Conservation (phyloP, 495 filamentous ascomycete genomes). For the Penicillium bialowiezense region DNA sequence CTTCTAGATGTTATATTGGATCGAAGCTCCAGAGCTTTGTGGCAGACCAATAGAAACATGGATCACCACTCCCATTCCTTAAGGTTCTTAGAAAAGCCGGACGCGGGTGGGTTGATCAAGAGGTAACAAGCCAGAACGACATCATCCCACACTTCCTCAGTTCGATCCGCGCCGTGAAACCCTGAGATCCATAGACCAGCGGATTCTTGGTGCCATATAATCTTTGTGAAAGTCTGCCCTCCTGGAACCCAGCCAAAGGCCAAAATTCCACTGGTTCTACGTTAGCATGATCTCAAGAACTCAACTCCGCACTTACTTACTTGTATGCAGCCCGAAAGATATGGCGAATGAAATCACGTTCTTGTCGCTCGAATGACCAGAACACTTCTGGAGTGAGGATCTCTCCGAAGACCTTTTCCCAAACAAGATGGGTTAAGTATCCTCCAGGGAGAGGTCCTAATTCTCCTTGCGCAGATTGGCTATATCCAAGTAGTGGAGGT, state of each 20-base stretch:
- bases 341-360: constrained; percentile 2
- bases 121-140: neutral
- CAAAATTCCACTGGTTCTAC: neutral
- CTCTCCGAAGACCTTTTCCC: constrained; percentile 1
- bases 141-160: neutral
- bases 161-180: neutral
- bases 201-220: constrained; percentile 2
- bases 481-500: constrained; percentile 4
- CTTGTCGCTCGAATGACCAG: constrained; percentile 1
- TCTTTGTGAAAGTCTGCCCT: constrained; percentile 2
- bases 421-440: constrained; percentile 5
- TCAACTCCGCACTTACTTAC: constrained; percentile 2
- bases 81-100: neutral
- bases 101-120: constrained; percentile 2
- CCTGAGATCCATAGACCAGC: constrained; percentile 4
- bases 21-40: no score
- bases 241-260: constrained; percentile 3
- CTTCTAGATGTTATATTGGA: no score
- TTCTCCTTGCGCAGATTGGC: constrained; percentile 2
- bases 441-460: constrained; percentile 4
- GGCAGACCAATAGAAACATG: no score
- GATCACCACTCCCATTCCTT: constrained; percentile 1
- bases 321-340: constrained; percentile 2
- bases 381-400: neutral
- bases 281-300: constrained; percentile 3